Evolutionary conservation across 257 asterid genomes (phyloP), one percentile per base, ranked within the genome.

Genomic region (Lithospermum erythrorhizon): DNA sequence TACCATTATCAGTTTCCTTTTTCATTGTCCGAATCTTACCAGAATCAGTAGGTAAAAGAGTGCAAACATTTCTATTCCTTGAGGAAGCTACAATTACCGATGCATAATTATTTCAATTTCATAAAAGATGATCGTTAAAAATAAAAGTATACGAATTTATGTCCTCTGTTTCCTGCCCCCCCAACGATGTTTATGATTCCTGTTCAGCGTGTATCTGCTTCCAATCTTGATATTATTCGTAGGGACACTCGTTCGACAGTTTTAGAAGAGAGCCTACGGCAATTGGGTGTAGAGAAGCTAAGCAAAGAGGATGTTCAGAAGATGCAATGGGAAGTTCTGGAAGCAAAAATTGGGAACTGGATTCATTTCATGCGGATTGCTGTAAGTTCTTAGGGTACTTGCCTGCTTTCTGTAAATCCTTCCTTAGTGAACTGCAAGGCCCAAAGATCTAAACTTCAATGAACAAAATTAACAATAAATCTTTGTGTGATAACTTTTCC

Each of bases 261-360:
- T 69, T 73, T 89, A 70, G 99, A 93, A 76, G 99, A 86, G 78
- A 89, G 95, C 70, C 99, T 93, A 67, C 95, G 82, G 66, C 89
- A 84, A 78, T 79, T 89, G 79, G 99, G 97, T 58, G 99, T 93
- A 54, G 99, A 93, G 77, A 93, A 86, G 73, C 99, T 93, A 70
- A 86, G 96, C 84, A 93, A 89, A 82, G 99, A 93, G 11, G 99
- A 93, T 66, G 97, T 93, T 61, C 97, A 93, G 63, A 93, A 81
- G 95, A 93, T 93, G 99, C 95, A 86, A 55, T 93, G 99, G 99
- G 99, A 89, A 75, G 89, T 89, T 71, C 79, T 93, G 74, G 99
- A 93, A 86, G 94, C 95, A 65, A 93, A 93, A 76, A 93, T 93
- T 66, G 97, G 99, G 73, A 93, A 87, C 66, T 93, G 99, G 97